Evolutionary conservation across 805 yeast species (phyloP).

Genomic region (Kuraishia floccosa): DNA sequence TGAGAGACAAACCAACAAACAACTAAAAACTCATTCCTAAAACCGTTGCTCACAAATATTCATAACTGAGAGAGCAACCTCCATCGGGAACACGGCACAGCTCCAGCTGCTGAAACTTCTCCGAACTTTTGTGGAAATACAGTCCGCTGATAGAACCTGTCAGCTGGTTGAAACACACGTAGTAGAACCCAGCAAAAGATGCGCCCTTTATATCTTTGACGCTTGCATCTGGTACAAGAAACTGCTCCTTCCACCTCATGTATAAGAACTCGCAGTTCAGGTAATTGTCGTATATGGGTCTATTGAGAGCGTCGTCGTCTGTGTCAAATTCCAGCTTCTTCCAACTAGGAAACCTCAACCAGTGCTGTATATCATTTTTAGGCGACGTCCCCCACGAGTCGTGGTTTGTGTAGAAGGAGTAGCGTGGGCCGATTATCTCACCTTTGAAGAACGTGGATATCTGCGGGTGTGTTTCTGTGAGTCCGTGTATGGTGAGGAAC

Average conservation of each 20-base stretch:
- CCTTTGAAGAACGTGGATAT: conserved; percentile 66
- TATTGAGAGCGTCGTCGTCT: conserved; percentile 16
- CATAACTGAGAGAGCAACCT: conserved; percentile 26
- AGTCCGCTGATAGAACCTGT: conserved; percentile 72
- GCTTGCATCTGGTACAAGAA: conserved; percentile 69
- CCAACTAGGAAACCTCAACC: conserved; percentile 40
- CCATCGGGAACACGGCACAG: conserved; percentile 40
- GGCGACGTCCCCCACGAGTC: conserved; percentile 39
- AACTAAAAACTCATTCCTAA: too few relatives aligned
- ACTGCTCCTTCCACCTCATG: conserved; percentile 95
- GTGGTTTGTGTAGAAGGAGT: conserved; percentile 49
- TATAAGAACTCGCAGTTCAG: conserved; percentile 40
- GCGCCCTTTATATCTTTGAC: conserved; percentile 59
- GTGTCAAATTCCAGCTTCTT: conserved; percentile 17
- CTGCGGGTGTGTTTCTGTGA: conserved; percentile 49
- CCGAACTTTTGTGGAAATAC: conserved; percentile 74
- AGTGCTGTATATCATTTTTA: conserved; percentile 48
- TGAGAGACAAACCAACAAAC: too few relatives aligned
- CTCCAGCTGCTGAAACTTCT: conserved; percentile 68
- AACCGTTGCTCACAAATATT: too few relatives aligned
- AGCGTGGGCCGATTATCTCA: conserved; percentile 51
- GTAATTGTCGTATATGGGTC: conserved; percentile 12
- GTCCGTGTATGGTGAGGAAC: conserved; percentile 51
- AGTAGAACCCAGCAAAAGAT: conserved; percentile 88
- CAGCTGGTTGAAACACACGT: conserved; percentile 68